phyloP scores from a whole-genome alignment of 805 yeast species.

The Hanseniaspora valbyensis region DNA sequence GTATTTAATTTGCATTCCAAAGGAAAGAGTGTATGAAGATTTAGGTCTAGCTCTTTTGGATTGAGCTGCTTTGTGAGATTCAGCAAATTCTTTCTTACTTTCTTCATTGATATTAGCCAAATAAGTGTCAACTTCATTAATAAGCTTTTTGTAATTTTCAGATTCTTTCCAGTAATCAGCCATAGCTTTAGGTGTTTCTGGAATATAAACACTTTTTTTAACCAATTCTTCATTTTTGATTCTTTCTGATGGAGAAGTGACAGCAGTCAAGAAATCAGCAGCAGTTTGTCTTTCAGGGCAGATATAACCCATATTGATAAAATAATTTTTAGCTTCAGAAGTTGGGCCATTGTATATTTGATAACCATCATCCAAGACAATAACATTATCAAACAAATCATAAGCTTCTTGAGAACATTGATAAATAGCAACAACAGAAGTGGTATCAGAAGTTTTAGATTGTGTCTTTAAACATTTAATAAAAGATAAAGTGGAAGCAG shows the following conservation, averaged over 20 bases:
- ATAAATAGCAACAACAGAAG: conserved; percentile 52
- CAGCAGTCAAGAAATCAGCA: conserved; percentile 47
- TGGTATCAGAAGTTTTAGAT: conserved; percentile 38
- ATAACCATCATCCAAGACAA: conserved; percentile 44
- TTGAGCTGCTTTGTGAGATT: conserved; percentile 40
- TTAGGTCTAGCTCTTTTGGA: conserved; percentile 33
- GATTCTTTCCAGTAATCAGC: conserved; percentile 41
- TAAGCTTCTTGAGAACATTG: conserved; percentile 49
- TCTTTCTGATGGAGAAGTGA: conserved; percentile 46
- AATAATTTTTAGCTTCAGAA: conserved; percentile 37
- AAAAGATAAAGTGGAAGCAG: conserved; percentile 51
- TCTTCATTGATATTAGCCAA: conserved; percentile 9
- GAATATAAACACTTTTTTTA: conserved; percentile 31
- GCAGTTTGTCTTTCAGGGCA: conserved; percentile 51
- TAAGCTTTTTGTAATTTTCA: conserved; percentile 32
- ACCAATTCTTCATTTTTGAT: conserved; percentile 35
- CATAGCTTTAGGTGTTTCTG: conserved; percentile 44
- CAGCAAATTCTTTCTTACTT: conserved; percentile 19
- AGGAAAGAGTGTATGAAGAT: conserved; percentile 42
- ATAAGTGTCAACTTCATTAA: conserved; percentile 36
- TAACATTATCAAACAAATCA: conserved; percentile 44
- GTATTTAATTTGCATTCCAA: conserved; percentile 39
- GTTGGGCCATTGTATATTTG: conserved; percentile 46
- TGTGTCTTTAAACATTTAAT: conserved; percentile 43
- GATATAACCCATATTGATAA: conserved; percentile 44